A percentile compares a stretch with the other conserved stretches of the same genome.
Conservation (phyloP, 257 asterid species). For the Solanum lycopersicoides region DNA sequence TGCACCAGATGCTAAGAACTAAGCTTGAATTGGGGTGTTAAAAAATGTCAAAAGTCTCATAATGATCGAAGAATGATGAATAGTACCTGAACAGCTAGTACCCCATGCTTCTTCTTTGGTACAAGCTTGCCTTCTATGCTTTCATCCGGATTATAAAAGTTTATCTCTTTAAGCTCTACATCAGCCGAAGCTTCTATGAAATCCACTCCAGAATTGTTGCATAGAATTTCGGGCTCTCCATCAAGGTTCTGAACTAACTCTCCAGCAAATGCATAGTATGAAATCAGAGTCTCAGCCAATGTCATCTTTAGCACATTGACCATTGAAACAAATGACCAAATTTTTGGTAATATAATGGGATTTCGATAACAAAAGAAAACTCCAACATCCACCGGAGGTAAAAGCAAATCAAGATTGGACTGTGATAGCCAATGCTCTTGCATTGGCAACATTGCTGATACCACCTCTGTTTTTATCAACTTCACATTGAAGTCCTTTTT, state of each 20-base stretch:
- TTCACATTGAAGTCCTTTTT: not conserved
- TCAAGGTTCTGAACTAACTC: not conserved
- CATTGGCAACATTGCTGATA: not conserved
- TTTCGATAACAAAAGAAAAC: not conserved
- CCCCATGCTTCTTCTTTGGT: not conserved
- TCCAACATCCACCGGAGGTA: not conserved
- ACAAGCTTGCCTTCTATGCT: not conserved
- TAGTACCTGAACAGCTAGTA: not conserved
- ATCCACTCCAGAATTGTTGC: not conserved
- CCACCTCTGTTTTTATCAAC: not conserved
- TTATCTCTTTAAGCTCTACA: not conserved
- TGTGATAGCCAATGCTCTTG: not conserved
- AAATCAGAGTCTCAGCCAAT: not conserved
- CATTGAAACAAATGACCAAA: not conserved
- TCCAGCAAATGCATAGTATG: not conserved
- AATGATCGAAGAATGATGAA: not conserved
- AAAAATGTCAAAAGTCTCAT: too few species aligned
- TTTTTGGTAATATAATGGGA: not conserved
- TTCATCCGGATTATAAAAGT: not conserved
- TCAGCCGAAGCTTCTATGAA: not conserved
- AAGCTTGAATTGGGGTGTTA: too few species aligned
- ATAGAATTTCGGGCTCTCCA: not conserved
- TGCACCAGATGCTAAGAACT: too few species aligned
- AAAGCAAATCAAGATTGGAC: not conserved
- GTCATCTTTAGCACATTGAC: not conserved